Percentiles rank a stretch among this genome's conserved stretches.
Conservation (phyloP, 208 protist species). For the Trichomonas tenax region DNA sequence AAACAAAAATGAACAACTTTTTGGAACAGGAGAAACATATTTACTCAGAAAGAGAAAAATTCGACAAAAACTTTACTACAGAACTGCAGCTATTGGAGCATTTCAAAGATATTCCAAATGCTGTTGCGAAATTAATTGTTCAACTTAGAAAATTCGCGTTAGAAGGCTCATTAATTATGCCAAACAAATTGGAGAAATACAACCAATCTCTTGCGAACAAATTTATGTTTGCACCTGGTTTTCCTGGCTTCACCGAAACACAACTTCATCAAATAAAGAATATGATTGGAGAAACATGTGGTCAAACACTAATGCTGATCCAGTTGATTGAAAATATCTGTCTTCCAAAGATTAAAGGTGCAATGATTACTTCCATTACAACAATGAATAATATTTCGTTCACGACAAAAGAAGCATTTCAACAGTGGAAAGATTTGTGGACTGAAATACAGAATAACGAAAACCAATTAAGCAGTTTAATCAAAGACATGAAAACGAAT, state of each 20-base stretch:
- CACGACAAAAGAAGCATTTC: neutral
- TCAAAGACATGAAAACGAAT: neutral
- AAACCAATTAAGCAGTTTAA: neutral
- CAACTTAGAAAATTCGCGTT: neutral
- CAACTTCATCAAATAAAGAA: neutral
- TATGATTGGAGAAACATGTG: neutral
- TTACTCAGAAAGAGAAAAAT: too few species aligned
- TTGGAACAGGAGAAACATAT: too few species aligned
- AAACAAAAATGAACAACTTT: too few species aligned
- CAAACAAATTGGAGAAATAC: neutral
- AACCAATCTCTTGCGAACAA: neutral
- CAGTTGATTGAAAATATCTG: neutral
- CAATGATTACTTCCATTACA: neutral
- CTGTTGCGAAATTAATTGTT: neutral
- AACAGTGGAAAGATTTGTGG: neutral
- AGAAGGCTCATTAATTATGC: neutral
- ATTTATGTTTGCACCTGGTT: neutral
- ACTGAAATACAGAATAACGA: neutral
- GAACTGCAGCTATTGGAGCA: too few species aligned
- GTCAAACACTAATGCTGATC: neutral
- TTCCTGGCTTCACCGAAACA: neutral
- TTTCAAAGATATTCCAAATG: neutral
- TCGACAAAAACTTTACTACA: too few species aligned
- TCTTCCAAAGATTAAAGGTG: neutral
- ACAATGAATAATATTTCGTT: neutral